A percentile compares a stretch with the other conserved stretches of the same genome.
These are phyloP conservation scores for Colletotrichum tropicale DNA, from an alignment of 2,329 filamentous ascomycete species.

Conservation along the genomic window DNA sequence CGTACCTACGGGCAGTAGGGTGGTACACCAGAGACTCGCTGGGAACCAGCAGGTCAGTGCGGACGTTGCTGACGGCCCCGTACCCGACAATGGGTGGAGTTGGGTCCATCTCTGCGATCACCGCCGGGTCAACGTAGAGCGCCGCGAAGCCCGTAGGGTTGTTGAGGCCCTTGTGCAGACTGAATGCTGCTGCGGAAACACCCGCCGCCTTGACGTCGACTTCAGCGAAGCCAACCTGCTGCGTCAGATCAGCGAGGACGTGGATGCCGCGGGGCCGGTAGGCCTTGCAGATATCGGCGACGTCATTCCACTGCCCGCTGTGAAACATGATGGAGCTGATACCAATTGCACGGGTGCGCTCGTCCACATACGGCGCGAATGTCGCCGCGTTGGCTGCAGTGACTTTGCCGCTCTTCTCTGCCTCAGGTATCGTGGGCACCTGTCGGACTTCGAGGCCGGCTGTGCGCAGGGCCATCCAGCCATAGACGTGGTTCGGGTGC, in stretches of 20 bases:
- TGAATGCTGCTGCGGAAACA: conserved; percentile 34
- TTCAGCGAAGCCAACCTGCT: conserved; percentile 34
- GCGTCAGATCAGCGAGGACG: conserved; percentile 34
- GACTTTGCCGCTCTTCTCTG: background rate
- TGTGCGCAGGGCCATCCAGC: conserved; percentile 30
- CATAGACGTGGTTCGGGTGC: conserved; percentile 34
- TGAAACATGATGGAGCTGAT: conserved; percentile 37
- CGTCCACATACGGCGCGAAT: conserved; percentile 32
- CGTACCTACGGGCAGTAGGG: conserved; percentile 30
- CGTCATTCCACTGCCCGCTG: conserved; percentile 34
- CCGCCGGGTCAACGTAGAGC: conserved; percentile 30
- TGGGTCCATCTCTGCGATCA: conserved; percentile 25
- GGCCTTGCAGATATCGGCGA: conserved; percentile 27
- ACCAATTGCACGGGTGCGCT: conserved; percentile 31
- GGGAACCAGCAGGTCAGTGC: conserved; percentile 22
- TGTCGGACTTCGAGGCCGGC: conserved; percentile 31
- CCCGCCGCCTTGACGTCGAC: conserved; percentile 29
- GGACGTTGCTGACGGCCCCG: conserved; percentile 24
- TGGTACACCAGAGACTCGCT: conserved; percentile 24
- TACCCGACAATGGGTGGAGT: conserved; percentile 31
- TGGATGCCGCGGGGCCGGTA: conserved; percentile 32
- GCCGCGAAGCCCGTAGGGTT: conserved; percentile 33
- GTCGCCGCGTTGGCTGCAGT: conserved; percentile 24
- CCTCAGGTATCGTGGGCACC: conserved; percentile 22
- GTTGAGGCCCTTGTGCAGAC: conserved; percentile 35